Conservation (phyloP, 2,329 filamentous ascomycete genomes). For the Claviceps sp. region DNA sequence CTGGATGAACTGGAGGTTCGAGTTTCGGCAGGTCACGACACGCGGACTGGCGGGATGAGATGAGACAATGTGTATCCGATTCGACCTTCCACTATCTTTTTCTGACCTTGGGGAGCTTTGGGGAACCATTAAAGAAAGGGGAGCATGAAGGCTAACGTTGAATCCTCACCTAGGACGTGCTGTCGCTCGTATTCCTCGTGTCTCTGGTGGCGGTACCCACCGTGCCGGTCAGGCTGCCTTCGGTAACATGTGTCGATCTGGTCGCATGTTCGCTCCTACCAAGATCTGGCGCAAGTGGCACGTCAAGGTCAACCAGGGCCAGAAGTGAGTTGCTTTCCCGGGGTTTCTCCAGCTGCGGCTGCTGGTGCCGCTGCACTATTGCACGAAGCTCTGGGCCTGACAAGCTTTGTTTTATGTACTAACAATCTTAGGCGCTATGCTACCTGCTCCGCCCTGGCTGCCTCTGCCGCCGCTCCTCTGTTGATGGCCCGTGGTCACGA, state of each 20-base stretch:
- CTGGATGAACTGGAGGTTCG: too few relatives aligned
- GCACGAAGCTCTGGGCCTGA: too few relatives aligned
- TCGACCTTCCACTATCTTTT: neutral
- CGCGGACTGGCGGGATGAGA: neutral
- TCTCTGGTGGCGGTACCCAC: conserved; percentile 99
- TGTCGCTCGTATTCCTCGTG: conserved; percentile 99
- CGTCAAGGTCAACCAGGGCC: conserved; percentile 98
- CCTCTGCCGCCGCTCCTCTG: conserved; percentile 87
- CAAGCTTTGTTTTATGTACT: neutral
- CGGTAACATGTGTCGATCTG: conserved; percentile 99
- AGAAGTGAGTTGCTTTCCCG: conserved; percentile 53
- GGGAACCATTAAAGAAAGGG: neutral
- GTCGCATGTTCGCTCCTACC: conserved; percentile 99
- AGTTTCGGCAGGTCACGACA: neutral
- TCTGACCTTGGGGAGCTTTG: neutral
- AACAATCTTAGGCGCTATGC: conserved; percentile 64
- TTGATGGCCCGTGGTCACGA: conserved; percentile 96
- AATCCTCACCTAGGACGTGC: conserved; percentile 63
- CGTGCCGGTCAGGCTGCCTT: conserved; percentile 99
- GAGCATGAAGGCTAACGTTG: neutral
- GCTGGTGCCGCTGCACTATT: too few relatives aligned
- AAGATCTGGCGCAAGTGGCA: conserved; percentile 99
- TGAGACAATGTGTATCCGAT: neutral
- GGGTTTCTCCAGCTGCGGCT: neutral
- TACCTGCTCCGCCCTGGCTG: conserved; percentile 92